Evolutionary conservation across 2,329 filamentous ascomycete species (phyloP), one percentile per base, ranked within the genome.

Genomic region (Aureobasidium vineae): DNA sequence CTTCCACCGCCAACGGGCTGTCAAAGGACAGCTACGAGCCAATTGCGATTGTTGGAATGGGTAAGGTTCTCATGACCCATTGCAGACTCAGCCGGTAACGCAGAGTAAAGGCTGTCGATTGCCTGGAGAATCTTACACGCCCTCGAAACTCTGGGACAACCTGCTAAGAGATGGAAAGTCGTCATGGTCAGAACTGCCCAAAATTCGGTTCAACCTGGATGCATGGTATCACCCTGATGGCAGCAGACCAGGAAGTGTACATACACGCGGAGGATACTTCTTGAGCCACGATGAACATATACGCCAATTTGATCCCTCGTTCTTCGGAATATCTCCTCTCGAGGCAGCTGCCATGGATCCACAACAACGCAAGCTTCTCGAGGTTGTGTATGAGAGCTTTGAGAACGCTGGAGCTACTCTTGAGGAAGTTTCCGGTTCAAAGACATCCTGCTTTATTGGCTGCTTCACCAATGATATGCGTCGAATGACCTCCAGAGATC

Each of bases 31-130:
- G 19, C 28, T 10, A 63, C 49, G 67, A 73, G 59, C 77, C 79
- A 41, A 80, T 82, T 28, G 81, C 80, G 23, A 74, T 83, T 15
- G 72, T 83, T 7, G 79, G 80, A 26, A 79, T 66, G 49, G 49
- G 49, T 52, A 52, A 33, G 49, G 10, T n/a, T 2, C 4, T n/a
- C 16, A n/a, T 8, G 8, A n/a, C 3, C 8, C 11, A 31, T 52
- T 8, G 11, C 6, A 31, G 8, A 33, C 28, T 21, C 26, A 52
- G 49, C 15, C 16, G 36, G 28, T 52, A 52, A 52, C 49, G 26
- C n/a, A 10, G 19, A 52, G 26, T 5, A 26, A 52, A 52, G 79
- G 75, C 1, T 81, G 81, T 33, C 74, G 81, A 0, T 78, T 82
- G 26, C 81, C 81, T 0, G 80, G 79, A 0, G 71, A 71, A 41